Evolutionary conservation across 306 rosid species (phyloP), one percentile per base, ranked within the genome.

Genomic region (Dryas octopetala): DNA sequence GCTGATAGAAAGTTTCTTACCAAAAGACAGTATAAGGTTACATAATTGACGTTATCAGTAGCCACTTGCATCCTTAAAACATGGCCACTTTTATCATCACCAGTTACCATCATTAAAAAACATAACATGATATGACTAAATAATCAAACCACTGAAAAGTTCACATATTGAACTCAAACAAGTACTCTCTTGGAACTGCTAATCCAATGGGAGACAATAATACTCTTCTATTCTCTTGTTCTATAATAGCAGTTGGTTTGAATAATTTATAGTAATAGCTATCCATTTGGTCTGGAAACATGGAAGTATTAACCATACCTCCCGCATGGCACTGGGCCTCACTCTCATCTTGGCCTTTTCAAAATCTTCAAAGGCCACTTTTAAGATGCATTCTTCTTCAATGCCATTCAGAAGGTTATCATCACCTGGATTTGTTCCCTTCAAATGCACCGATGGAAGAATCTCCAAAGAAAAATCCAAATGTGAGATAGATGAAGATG

Each of bases 301-400:
- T 53, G 48, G 58, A 72, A 9, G 23, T 38, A 81, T 67, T 40
- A 55, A 58, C 50, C 80, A 77, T 86, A 94, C 98, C 96, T 94
- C 98, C 81, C 97, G 86, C 97, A 94, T 94, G 81, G 98, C 98
- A 90, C 97, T 94, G 67, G 97, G 98, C 70, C 95, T 83, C 76
- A 91, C 90, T 90, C 80, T 89, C 82, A 83, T 79, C 84, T 79
- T 87, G 61, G 98, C 96, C 84, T 83, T 86, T 84, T 85, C 90
- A 85, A 94, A 94, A 85, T 91, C 96, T 75, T 90, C 96, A 82
- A 83, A 90, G 74, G 62, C 73, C 73, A 91, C 86, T 79, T 78
- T 82, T 75, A 91, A 83, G 62, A 26, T n/a, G 52, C 66, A 80
- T 58, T 82, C 89, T 63, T 85, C 84, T 72, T 84, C 87, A 70